Percentiles rank a stretch among this genome's conserved stretches.
Evolutionary conservation across 768 basidiomycete species (phyloP).

Genomic region (Dioszegia hungarica): DNA sequence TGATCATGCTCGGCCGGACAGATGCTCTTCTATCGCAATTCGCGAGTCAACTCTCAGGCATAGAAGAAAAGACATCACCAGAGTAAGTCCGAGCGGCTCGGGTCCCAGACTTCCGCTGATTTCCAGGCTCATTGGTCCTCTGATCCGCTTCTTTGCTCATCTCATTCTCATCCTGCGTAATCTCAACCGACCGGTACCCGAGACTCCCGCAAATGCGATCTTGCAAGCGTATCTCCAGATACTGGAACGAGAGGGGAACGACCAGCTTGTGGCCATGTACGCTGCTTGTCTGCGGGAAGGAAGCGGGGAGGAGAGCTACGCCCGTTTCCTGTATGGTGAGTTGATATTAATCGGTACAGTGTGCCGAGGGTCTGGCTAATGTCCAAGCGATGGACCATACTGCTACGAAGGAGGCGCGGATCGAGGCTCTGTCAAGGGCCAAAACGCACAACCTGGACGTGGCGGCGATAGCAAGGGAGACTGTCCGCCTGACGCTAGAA

Average conservation of each 20-base stretch:
- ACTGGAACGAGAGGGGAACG: slow-evolving; percentile 74
- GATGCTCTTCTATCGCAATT: slow-evolving; percentile 62
- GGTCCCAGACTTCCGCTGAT: not conserved
- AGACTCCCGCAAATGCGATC: slow-evolving; percentile 70
- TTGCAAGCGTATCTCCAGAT: slow-evolving; percentile 83
- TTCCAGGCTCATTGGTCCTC: slow-evolving; percentile 53
- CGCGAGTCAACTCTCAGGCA: slow-evolving; percentile 39
- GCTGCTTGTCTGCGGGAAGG: slow-evolving; percentile 84
- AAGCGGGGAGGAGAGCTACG: slow-evolving; percentile 81
- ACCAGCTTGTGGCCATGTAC: slow-evolving; percentile 87
- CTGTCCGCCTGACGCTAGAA: slow-evolving; percentile 60
- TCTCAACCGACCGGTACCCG: slow-evolving; percentile 69
- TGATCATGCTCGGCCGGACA: slow-evolving; percentile 52
- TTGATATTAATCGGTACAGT: not conserved
- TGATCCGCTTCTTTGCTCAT: slow-evolving; percentile 78
- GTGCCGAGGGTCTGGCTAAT: not conserved
- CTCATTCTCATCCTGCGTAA: slow-evolving; percentile 81
- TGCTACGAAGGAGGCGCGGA: slow-evolving; percentile 57
- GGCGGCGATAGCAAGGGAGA: slow-evolving; percentile 68
- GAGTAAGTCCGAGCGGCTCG: slow-evolving; percentile 36
- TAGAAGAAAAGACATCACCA: slow-evolving; percentile 40
- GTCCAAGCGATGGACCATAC: slow-evolving; percentile 45
- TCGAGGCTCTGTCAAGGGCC: slow-evolving; percentile 66
- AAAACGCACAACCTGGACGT: slow-evolving; percentile 80
- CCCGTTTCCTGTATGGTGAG: slow-evolving; percentile 68